Evolutionary conservation across 2,329 filamentous ascomycete species (phyloP).

Genomic region (Thermochaetoides dissita): DNA sequence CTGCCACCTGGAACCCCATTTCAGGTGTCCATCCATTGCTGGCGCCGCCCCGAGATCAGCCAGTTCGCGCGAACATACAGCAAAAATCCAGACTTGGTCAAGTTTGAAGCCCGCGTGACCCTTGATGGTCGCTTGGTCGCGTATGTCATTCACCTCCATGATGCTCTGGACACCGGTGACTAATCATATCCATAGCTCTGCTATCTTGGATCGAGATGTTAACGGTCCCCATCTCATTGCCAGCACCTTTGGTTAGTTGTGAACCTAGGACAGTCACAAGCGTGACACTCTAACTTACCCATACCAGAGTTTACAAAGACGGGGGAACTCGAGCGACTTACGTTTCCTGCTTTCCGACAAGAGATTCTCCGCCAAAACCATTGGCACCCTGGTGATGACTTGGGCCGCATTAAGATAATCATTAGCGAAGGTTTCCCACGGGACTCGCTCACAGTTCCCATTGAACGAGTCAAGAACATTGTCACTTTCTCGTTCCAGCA

Average conservation of each 20-base stretch:
- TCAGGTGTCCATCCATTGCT: slow-evolving; percentile 61
- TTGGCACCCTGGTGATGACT: slow-evolving; percentile 57
- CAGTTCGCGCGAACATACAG: slow-evolving; percentile 41
- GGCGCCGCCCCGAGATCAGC: slow-evolving; percentile 48
- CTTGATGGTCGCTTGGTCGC: slow-evolving; percentile 52
- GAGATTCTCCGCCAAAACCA: slow-evolving; percentile 54
- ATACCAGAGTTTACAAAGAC: slow-evolving; percentile 36
- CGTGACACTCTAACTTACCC: not conserved
- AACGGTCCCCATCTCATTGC: slow-evolving; percentile 37
- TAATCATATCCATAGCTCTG: slow-evolving; percentile 29
- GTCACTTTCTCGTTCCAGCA: slow-evolving; percentile 76
- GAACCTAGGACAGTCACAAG: too few species aligned
- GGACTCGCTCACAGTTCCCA: slow-evolving; percentile 35
- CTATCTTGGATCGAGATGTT: slow-evolving; percentile 36
- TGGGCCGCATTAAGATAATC: slow-evolving; percentile 63
- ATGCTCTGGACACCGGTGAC: too few species aligned
- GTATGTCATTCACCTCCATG: slow-evolving; percentile 28
- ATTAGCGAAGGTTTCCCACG: slow-evolving; percentile 59
- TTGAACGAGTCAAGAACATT: slow-evolving; percentile 57
- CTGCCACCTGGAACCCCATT: slow-evolving; percentile 45
- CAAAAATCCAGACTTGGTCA: slow-evolving; percentile 39
- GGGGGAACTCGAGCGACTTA: slow-evolving; percentile 46
- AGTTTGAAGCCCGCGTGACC: slow-evolving; percentile 53
- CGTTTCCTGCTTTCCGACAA: slow-evolving; percentile 58
- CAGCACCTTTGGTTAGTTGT: slow-evolving; percentile 27